Evolutionary conservation across 495 filamentous ascomycete species (phyloP), one percentile per base, ranked within the genome.

Genomic region (Tuber borchii): DNA sequence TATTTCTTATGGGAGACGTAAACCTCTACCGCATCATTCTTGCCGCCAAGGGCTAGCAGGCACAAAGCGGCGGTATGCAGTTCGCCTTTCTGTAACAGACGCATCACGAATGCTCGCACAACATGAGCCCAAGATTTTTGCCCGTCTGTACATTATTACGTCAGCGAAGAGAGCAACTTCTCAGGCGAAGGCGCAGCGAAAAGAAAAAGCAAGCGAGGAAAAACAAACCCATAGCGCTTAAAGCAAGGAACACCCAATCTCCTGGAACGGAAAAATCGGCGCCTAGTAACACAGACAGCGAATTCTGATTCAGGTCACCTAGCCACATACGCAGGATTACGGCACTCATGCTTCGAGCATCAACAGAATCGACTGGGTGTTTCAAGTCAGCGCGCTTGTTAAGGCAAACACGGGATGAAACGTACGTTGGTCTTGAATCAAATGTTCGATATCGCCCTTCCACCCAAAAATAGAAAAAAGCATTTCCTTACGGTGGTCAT

Each of bases 171-270:
- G n/a, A 31, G 31, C 43, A 44, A 22, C n/a, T 19, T 3, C 20
- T 74, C 14, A 51, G 17, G 19, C 10, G 12, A 70, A 37, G 45
- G 70, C 2, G 34, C 17, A 7, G 40, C 43, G 44, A 17, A 20
- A 22, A 77, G 12, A 75, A 65, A 43, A 44, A 37, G 14, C 71
- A 61, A 61, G 51, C 10, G n/a, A 20, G 14, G 37, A 44, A 43
- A 44, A n/a, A 69, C 76, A 42, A 75, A 83, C 89, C 88, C 87
- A 98, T 97, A 43, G 92, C 90, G 82, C 93, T 98, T 72, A 99
- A 86, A 20, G 95, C 95, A 9, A 99, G 86, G 76, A 98, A 87
- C 94, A 99, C 97, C 96, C 95, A 99, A 83, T 97, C 96, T 1
- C 91, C 91, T 2, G 92, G 91, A 56, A 93, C 94, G 86, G 93